Percentiles rank a stretch among this genome's conserved stretches.
Evolutionary conservation across 805 yeast genomes (phyloP).

Genomic region (Tetrapisispora fleetii): DNA sequence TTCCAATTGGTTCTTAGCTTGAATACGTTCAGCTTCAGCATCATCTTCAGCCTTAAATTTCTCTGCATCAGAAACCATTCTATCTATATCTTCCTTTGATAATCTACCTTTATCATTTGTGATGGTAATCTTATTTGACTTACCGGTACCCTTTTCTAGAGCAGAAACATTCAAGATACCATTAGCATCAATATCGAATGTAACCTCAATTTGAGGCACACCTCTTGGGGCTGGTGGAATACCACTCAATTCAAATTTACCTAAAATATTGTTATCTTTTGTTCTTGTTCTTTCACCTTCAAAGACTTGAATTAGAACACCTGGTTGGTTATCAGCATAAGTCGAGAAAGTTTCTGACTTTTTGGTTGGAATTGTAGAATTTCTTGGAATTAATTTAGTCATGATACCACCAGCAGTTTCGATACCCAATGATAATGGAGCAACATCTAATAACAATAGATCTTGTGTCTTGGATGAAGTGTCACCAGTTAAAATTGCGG

Average conservation of each 20-base stretch:
- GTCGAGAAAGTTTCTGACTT: conserved; percentile 96
- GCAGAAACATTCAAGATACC: conserved; percentile 96
- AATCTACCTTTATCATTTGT: conserved; percentile 98
- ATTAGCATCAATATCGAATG: conserved; percentile 93
- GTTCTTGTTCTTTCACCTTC: conserved; percentile 98
- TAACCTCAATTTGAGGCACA: conserved; percentile 96
- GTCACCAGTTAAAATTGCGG: conserved; percentile 93
- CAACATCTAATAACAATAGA: conserved; percentile 87
- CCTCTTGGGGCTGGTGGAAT: conserved; percentile 99
- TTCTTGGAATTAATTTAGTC: conserved; percentile 95
- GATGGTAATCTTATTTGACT: conserved; percentile 91
- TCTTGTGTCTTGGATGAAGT: conserved; percentile 94
- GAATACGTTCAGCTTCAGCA: conserved; percentile 85
- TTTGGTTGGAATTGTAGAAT: conserved; percentile 95
- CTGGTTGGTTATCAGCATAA: conserved; percentile 96
- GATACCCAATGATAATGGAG: conserved; percentile 94
- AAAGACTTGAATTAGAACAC: conserved; percentile 92
- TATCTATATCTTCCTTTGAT: conserved; percentile 94
- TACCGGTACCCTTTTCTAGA: conserved; percentile 97
- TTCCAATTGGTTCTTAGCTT: conserved; percentile 91
- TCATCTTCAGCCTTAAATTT: conserved; percentile 96
- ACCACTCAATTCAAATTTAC: conserved; percentile 93
- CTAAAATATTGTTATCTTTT: conserved; percentile 90
- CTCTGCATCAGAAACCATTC: conserved; percentile 97
- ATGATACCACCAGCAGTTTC: conserved; percentile 99